Base-by-base conservation (phyloP, 2,329 filamentous ascomycete species). In the Exutisphaerella laricina region DNA sequence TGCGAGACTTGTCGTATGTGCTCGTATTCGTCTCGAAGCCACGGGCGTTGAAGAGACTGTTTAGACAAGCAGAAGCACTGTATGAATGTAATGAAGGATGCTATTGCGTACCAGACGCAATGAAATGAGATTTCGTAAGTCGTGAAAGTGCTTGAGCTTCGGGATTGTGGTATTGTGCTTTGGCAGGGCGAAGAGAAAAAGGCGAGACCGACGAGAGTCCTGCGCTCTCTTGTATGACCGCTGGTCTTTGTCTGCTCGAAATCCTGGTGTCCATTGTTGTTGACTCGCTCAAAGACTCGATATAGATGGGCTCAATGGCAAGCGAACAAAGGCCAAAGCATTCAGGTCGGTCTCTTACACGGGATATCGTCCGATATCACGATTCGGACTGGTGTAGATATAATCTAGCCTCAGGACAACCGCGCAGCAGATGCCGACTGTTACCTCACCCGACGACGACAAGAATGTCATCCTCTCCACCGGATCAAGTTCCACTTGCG, bases 31-130 rank as follows among this genome's bases (percentile, higher is more conserved):
- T 21, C n/a, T 23, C 16, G 16, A 20, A 43, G 33, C 25, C 40
- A 29, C 39, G 21, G 5, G n/a, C n/a, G n/a, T 25, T 26, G 23
- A 16, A 16, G 13, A 25, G 14, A 12, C 21, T 28, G 30, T 28
- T 8, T 34, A 12, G 23, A 29, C 37, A 43, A 43, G 40, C 32
- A 14, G n/a, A 14, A 21, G 33, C 33, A 35, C 33, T 23, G 13
- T 30, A n/a, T 13, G 18, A 30, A 9, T 17, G 12, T 17, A 14
- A 12, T 30, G 12, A 28, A 18, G 30, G 20, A 35, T 28, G 13
- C 23, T 12, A 26, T 36, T 28, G 40, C 33, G 40, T 43, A 30
- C 40, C 40, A 26, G 40, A 43, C 40, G 33, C 40, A 29, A 17
- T 26, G 14, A 12, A 31, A 18, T 17, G 14, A 18, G 26, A 31